Percentiles rank a stretch among this genome's conserved stretches.
phyloP scores from a whole-genome alignment of 148 eudicot species.

The Rheum nobile region DNA sequence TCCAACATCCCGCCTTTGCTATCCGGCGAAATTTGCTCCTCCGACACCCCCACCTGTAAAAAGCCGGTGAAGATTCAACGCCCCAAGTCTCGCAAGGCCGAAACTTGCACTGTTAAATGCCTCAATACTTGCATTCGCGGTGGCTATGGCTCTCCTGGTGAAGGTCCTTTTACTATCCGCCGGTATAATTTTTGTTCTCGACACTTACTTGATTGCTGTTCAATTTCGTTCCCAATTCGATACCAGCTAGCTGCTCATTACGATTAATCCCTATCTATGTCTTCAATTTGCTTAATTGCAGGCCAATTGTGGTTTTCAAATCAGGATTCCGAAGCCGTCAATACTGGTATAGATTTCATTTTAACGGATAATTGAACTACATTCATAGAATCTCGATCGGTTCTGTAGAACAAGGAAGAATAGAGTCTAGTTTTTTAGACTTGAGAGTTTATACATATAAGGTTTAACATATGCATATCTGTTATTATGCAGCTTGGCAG shows the following conservation, averaged over 20 bases:
- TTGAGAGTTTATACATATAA: constrained; percentile 8
- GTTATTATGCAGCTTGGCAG: constrained; percentile 33
- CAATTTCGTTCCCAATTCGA: background rate
- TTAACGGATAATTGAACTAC: too few species aligned
- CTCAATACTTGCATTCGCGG: constrained; percentile 73
- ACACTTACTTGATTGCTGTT: background rate
- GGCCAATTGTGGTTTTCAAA: constrained; percentile 76
- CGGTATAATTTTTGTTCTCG: background rate
- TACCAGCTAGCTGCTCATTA: background rate
- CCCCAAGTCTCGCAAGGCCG: constrained; percentile 85
- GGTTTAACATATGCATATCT: background rate
- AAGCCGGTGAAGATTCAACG: constrained; percentile 48
- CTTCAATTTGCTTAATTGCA: constrained; percentile 16
- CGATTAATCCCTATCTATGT: background rate
- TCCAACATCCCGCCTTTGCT: constrained; percentile 56
- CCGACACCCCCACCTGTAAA: constrained; percentile 27
- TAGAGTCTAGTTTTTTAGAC: too few species aligned
- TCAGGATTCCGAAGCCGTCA: constrained; percentile 71
- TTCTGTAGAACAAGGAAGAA: too few species aligned
- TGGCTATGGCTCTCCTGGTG: constrained; percentile 72
- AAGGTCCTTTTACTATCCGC: constrained; percentile 67
- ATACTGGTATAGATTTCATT: constrained; percentile 30
- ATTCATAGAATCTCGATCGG: too few species aligned
- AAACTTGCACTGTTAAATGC: constrained; percentile 67
- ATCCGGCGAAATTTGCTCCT: constrained; percentile 25